A percentile compares a stretch with the other conserved stretches of the same genome.
Conservation (phyloP, 495 filamentous ascomycete genomes). For the Evansstolkia leycettana region DNA sequence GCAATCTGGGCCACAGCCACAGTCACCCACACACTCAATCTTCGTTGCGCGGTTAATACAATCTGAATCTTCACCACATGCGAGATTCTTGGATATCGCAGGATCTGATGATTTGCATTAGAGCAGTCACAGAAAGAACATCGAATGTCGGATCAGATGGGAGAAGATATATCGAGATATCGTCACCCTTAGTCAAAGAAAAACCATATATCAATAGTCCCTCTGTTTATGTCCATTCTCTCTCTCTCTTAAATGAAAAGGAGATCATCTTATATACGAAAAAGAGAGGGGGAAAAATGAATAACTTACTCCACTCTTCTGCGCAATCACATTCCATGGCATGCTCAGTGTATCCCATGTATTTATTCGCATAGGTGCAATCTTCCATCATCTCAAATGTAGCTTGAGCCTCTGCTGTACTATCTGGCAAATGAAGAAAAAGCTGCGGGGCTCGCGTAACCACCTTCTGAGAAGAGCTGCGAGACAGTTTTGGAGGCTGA, state of each 20-base stretch:
- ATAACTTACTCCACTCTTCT: constrained; percentile 86
- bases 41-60: constrained; percentile 98
- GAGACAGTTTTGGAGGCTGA: constrained; percentile 59
- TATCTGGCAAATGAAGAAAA: constrained; percentile 58
- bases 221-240: too few species aligned
- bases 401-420: constrained; percentile 57
- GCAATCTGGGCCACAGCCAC: constrained; percentile 76
- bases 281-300: too few species aligned
- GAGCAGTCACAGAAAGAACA: not conserved
- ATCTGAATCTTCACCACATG: constrained; percentile 93
- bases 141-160: not conserved
- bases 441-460: constrained; percentile 46
- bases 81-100: constrained; percentile 52
- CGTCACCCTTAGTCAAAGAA: not conserved
- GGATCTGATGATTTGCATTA: constrained; percentile 37
- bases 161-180: constrained; percentile 1
- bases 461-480: constrained; percentile 63
- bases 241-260: too few species aligned
- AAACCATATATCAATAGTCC: not conserved
- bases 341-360: constrained; percentile 83
- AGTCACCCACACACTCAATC: constrained; percentile 83
- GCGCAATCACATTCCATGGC: constrained; percentile 90
- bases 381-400: constrained; percentile 72
- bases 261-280: too few species aligned
- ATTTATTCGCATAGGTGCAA: constrained; percentile 80